Evolutionary conservation across 2,329 filamentous ascomycete species (phyloP), one percentile per base, ranked within the genome.

Genomic region (Fonsecaea monophora): DNA sequence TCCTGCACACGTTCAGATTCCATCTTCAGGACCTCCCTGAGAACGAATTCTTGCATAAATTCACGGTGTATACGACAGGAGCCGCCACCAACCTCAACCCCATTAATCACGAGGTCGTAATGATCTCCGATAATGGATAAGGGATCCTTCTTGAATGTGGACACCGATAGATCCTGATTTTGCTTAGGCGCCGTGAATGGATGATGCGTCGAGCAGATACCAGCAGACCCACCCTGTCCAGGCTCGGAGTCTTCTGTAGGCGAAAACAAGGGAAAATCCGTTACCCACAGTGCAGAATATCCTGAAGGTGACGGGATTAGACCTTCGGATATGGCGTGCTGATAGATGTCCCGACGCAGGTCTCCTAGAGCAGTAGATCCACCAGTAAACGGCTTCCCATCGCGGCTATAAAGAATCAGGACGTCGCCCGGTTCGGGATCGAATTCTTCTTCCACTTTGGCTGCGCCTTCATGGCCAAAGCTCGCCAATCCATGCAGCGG

Each of bases 31-130:
- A 98, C 88, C 68, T 96, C 87, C 15, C 89, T 85, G 83, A 99
- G 89, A 68, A 99, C 84, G 71, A 91, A 92, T 71, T 93, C 89
- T 76, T 99, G 95, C 72, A 97, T 85, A 0, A 86, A 83, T 0
- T 92, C 89, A 53, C 90, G 85, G 79, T 99, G 95, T 64, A 98
- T 97, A 84, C 95, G 92, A 13, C 92, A 87, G 77, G 92, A 96
- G 38, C 95, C 96, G 10, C 95, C 95, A 32, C 95, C 95, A 1
- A 99, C 86, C 78, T 99, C 95, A 4, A 97, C 88, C 3, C 95
- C 95, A 76, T 99, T 99, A 73, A 98, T 87, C 0, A 99, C 94
- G 13, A 99, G 87, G 74, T 99, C 95, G 79, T 97, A 99, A 76
- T 97, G 94, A 73, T 96, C 94, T 3, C 91, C 96, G 72, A 85